Conservation (phyloP, 345 rosid genomes). For the Gossypium mustelinum region DNA sequence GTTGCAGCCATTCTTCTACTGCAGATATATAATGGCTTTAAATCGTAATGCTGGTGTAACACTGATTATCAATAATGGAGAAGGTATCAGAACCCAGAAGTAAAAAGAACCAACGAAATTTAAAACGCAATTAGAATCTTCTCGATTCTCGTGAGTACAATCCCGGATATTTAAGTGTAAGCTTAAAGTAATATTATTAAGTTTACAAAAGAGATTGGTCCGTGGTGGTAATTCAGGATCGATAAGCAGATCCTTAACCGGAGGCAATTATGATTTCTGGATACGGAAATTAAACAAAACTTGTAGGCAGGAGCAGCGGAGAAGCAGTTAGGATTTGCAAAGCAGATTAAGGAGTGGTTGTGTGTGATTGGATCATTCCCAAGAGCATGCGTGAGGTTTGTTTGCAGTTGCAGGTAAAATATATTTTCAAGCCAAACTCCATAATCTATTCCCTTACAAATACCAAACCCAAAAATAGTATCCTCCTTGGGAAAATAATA, state of each 20-base stretch:
- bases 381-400: conserved; percentile 15
- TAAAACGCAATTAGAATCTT: background rate
- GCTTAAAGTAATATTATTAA: background rate
- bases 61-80: conserved; percentile 8
- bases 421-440: background rate
- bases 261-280: background rate
- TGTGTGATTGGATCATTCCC: background rate
- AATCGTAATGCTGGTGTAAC: conserved; percentile 1
- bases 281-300: background rate
- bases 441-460: background rate
- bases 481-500: conserved; percentile 23
- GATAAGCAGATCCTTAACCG: background rate
- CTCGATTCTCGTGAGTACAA: background rate
- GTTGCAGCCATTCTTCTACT: background rate
- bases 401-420: background rate
- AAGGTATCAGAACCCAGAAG: conserved; percentile 2
- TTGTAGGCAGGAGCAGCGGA: background rate
- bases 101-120: background rate
- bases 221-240: too few species aligned
- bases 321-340: conserved; percentile 8
- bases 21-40: background rate
- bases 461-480: conserved; percentile 19
- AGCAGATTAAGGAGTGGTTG: background rate
- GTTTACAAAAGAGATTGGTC: background rate
- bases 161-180: background rate